Base-by-base conservation (phyloP, 164 flowering plant species). In the Nelumbo lutea region DNA sequence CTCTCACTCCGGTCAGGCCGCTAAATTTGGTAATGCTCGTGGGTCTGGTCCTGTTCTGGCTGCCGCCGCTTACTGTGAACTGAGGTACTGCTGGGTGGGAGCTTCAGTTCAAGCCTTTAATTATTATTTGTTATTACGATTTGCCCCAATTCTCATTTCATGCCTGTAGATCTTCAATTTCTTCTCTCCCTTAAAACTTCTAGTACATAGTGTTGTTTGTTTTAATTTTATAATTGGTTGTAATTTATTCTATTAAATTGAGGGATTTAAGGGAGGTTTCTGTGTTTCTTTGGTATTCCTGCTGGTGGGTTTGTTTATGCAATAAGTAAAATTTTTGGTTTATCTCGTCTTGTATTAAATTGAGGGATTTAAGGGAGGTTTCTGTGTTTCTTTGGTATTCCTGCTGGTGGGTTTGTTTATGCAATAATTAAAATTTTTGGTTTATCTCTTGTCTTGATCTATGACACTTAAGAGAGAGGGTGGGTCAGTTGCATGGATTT, bases 71-170 rank as follows among this genome's bases (percentile, higher is more conserved):
- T 72, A 61, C 61, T 53, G 66, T 46, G 38, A 46, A 41, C 40
- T 53, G 65, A 67, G 42, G 53, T 9, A 15, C 27, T 55, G 52
- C 40, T 6, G 59, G 43, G n/a, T 57, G 48, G 39, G 39, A 58
- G 13, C n/a, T 50, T 42, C 42, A 45, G 6, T 13, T 68, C 58
- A 40, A 66, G 63, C 64, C 64, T 71, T 71, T 68, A 70, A 75
- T 75, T 65, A 72, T 68, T 71, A 51, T 48, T 67, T 8, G 42
- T 42, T 66, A 27, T 46, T 58, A 1, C 42, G 2, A 8, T 27
- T 48, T 5, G 15, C 14, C 67, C 44, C 42, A 14, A 41, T 63
- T 42, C 43, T 52, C 65, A 61, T 68, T 53, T 59, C 42, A 63
- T 51, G 52, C 51, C 47, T 68, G 66, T 50, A 48, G 67, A 42